phyloP scores from a whole-genome alignment of 129 eudicot genomes.

The Centella asiatica region DNA sequence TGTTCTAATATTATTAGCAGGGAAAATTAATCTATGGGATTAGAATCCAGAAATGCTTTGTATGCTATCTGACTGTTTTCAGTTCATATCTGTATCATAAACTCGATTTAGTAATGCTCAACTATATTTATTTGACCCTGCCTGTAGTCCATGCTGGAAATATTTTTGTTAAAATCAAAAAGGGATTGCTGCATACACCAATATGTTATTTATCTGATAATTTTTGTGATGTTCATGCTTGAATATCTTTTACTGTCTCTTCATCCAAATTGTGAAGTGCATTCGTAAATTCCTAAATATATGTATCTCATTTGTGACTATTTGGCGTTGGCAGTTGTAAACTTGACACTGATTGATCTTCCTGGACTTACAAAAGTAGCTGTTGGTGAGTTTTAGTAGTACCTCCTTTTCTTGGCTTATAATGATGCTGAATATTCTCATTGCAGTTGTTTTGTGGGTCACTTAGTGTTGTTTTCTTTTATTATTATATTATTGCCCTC shows the following conservation, averaged over 20 bases:
- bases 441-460: background rate
- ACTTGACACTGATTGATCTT: constrained; percentile 92
- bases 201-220: no score
- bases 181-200: no score
- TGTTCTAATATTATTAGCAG: no score
- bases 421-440: background rate
- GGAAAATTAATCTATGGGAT: no score
- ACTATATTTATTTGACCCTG: no score
- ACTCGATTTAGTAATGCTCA: no score
- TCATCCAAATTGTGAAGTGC: background rate
- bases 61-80: no score
- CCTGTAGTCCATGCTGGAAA: no score
- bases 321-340: constrained; percentile 63
- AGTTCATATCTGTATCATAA: no score
- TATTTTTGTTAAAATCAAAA: no score
- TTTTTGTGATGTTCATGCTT: no score
- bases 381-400: constrained; percentile 58
- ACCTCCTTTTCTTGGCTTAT: background rate
- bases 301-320: constrained; percentile 10
- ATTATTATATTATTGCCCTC: background rate
- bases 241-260: background rate
- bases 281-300: background rate
- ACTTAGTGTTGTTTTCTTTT: background rate
- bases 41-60: no score
- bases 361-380: constrained; percentile 98